These are phyloP conservation scores for Acacia concinna DNA, from an alignment of 331 rosid species.

Conservation along the genomic window DNA sequence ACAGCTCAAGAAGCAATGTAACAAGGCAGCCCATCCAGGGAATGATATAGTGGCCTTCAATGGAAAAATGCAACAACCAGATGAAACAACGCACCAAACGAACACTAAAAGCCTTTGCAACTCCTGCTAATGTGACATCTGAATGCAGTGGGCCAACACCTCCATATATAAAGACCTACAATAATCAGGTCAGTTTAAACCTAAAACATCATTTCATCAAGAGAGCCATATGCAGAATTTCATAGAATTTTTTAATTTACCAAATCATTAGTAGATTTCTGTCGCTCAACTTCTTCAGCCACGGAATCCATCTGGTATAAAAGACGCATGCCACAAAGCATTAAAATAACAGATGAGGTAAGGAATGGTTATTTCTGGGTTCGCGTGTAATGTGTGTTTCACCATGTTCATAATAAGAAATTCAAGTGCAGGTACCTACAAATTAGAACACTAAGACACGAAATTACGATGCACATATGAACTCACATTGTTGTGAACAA, in stretches of 20 bases:
- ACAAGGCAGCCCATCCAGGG: too few relatives aligned
- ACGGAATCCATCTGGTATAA: constrained; percentile 82
- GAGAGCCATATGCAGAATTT: constrained; percentile 22
- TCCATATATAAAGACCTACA: constrained; percentile 90
- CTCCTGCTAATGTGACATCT: constrained; percentile 87
- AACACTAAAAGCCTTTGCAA: constrained; percentile 98
- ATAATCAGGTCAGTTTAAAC: constrained; percentile 32
- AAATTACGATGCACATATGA: constrained; percentile 24
- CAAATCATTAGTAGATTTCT: constrained; percentile 71
- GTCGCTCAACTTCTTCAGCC: constrained; percentile 89
- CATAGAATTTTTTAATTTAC: constrained; percentile 40
- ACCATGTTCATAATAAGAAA: constrained; percentile 22
- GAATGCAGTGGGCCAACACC: constrained; percentile 97
- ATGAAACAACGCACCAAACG: constrained; percentile 73
- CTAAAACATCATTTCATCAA: constrained; percentile 22
- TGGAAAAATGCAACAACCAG: constrained; percentile 21
- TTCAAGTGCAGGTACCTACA: constrained; percentile 10
- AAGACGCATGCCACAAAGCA: constrained; percentile 13
- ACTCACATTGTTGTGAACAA: constrained; percentile 87
- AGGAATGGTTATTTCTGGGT: constrained; percentile 19
- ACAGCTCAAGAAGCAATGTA: background rate
- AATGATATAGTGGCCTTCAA: constrained; percentile 5
- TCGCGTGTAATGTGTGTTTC: background rate
- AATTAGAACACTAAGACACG: constrained; percentile 15
- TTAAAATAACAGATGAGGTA: constrained; percentile 11